Evolutionary conservation across 257 asterid species (phyloP).

Genomic region (Petunia secreta): DNA sequence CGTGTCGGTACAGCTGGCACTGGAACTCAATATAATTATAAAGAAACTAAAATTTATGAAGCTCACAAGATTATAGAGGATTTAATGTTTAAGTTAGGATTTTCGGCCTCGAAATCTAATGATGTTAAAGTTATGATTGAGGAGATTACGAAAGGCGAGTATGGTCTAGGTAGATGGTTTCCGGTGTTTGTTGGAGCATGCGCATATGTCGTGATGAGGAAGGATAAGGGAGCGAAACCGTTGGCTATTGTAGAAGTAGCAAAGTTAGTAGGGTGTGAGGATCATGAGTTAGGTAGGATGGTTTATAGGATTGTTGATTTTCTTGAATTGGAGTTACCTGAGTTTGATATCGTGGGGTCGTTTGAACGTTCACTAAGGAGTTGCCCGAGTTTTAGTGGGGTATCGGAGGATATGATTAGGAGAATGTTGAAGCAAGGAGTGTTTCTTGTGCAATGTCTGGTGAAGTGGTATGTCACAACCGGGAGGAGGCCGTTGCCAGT

Average conservation of each 20-base stretch:
- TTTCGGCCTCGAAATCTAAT: conserved; percentile 43
- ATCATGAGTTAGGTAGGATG: conserved; percentile 70
- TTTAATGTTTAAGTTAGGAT: conserved; percentile 45
- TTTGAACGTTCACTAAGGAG: conserved; percentile 46
- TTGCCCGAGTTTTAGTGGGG: conserved; percentile 40
- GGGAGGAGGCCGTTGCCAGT: conserved; percentile 83
- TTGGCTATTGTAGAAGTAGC: conserved; percentile 60
- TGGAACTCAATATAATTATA: conserved; percentile 48
- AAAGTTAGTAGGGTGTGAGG: conserved; percentile 58
- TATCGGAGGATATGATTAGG: conserved; percentile 43
- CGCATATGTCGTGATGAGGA: conserved; percentile 70
- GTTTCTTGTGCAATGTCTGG: conserved; percentile 78
- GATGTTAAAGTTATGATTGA: conserved; percentile 53
- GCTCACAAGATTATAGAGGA: conserved; percentile 61
- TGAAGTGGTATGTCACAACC: conserved; percentile 84
- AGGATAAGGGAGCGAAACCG: conserved; percentile 38
- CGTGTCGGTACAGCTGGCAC: conserved; percentile 61
- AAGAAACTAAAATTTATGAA: conserved; percentile 52
- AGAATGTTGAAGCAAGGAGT: conserved; percentile 77
- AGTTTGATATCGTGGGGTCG: conserved; percentile 59
- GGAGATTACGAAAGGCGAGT: conserved; percentile 65
- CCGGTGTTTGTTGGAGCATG: conserved; percentile 69
- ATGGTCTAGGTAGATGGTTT: conserved; percentile 79
- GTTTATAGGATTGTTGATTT: conserved; percentile 62
- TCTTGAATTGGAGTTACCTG: conserved; percentile 62